Conservation (phyloP, 768 basidiomycete species). For the Rhodotorula graminis region DNA sequence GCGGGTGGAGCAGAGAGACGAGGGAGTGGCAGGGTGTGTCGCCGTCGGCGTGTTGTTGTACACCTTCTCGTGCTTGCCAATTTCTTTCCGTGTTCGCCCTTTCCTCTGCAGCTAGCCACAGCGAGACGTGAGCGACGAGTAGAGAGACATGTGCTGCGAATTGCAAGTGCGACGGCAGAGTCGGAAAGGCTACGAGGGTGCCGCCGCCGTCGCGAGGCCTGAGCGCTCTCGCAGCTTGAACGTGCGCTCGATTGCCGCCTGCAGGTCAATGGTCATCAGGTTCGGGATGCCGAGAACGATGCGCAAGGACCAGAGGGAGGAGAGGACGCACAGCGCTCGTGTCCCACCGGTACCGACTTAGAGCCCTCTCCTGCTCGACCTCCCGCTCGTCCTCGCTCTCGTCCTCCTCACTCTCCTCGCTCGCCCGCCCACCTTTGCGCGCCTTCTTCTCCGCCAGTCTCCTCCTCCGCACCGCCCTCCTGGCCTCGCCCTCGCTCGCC, state of each 20-base stretch:
- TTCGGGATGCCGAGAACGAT: background rate
- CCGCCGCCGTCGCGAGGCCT: no score
- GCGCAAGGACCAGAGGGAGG: background rate
- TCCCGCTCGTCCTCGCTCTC: conserved; percentile 33
- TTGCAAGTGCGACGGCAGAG: background rate
- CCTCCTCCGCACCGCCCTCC: background rate
- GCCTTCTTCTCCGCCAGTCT: background rate
- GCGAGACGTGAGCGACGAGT: no score
- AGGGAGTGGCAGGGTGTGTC: no score
- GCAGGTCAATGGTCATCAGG: no score
- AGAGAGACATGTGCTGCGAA: no score
- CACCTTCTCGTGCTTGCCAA: background rate
- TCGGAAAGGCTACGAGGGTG: background rate
- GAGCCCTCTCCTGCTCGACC: conserved; percentile 6
- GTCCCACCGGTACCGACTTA: conserved; percentile 29
- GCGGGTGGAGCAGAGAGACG: no score
- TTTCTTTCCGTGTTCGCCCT: background rate
- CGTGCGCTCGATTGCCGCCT: conserved; percentile 2
- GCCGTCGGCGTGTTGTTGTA: background rate
- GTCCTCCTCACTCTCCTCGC: background rate
- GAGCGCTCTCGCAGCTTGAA: conserved; percentile 12
- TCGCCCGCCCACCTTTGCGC: background rate
- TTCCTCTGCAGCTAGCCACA: background rate
- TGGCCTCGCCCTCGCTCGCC: conserved; percentile 1
- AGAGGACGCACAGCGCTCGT: conserved; percentile 8